These are phyloP conservation scores for Rhynchospora breviuscula DNA, from an alignment of 176 grass and related monocot species.

Conservation along the genomic window DNA sequence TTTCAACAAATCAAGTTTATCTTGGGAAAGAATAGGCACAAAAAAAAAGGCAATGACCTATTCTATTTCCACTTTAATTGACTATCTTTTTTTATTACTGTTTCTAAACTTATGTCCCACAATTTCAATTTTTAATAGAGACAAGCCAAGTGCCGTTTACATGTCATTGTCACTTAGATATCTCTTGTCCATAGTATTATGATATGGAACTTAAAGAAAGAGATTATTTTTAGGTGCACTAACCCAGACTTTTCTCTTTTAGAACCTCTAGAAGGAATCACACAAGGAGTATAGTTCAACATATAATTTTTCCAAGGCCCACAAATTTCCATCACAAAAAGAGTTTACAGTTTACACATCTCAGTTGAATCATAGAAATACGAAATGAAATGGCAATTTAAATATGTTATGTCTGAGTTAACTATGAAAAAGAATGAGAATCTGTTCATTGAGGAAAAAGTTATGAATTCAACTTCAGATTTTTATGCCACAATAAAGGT, in stretches of 20 bases:
- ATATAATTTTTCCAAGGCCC: not conserved
- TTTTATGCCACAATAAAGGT: not conserved
- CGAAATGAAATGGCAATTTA: not conserved
- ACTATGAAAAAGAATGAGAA: not conserved
- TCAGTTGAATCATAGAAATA: not conserved
- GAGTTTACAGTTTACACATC: not conserved
- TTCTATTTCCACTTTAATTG: not conserved
- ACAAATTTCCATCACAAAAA: not conserved
- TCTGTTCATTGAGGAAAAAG: not conserved
- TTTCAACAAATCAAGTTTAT: not conserved
- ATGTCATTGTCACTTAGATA: conserved; percentile 1
- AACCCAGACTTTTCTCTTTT: not conserved
- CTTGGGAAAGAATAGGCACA: not conserved
- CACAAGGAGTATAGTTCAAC: not conserved
- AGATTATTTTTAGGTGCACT: conserved; percentile 1
- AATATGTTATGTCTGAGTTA: not conserved
- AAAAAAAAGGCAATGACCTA: not conserved
- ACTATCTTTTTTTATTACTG: not conserved
- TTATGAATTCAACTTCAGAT: not conserved
- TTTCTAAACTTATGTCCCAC: not conserved
- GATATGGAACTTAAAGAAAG: conserved; percentile 7
- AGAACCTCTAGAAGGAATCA: conserved; percentile 3
- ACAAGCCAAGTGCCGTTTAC: not conserved
- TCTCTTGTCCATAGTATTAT: not conserved
- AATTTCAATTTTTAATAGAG: not conserved